These are phyloP conservation scores for Gossypium herbaceum DNA, from an alignment of 345 rosid species.

Conservation along the genomic window DNA sequence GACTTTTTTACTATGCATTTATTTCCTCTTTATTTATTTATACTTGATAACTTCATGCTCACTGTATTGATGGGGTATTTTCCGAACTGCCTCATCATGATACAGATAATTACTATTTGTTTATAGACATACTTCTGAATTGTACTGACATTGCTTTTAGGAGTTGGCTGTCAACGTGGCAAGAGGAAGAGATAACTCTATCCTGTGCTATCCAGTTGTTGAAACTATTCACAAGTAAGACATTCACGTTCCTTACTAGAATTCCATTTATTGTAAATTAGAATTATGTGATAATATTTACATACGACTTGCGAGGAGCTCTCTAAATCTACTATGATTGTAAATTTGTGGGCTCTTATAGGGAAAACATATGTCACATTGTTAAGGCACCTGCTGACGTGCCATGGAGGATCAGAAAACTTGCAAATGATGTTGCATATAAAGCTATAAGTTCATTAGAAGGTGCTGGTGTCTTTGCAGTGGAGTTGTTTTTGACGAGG, in stretches of 20 bases:
- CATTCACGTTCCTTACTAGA: constrained; percentile 15
- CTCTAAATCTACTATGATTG: constrained; percentile 12
- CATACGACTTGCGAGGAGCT: not conserved
- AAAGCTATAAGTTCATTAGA: constrained; percentile 80
- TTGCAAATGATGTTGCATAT: constrained; percentile 75
- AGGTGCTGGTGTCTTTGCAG: constrained; percentile 97
- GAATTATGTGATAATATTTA: not conserved
- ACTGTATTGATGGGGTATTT: not conserved
- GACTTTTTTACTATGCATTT: not conserved
- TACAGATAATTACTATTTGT: not conserved
- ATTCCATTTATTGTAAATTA: not conserved
- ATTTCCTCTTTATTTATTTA: not conserved
- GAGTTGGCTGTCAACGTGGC: constrained; percentile 94
- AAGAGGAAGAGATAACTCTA: constrained; percentile 81
- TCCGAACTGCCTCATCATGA: constrained; percentile 4
- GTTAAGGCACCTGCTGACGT: constrained; percentile 89
- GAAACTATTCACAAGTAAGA: constrained; percentile 90
- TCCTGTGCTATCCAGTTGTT: constrained; percentile 84
- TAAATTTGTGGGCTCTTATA: constrained; percentile 24
- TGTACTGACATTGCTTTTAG: constrained; percentile 20
- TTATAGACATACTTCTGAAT: not conserved
- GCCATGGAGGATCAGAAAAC: constrained; percentile 74
- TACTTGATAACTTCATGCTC: not conserved
- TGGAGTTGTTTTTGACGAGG: constrained; percentile 79
- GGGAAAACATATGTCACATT: constrained; percentile 94